A percentile compares a stretch with the other conserved stretches of the same genome.
Conservation (phyloP, 345 rosid genomes). For the Eutrema heterophyllum region DNA sequence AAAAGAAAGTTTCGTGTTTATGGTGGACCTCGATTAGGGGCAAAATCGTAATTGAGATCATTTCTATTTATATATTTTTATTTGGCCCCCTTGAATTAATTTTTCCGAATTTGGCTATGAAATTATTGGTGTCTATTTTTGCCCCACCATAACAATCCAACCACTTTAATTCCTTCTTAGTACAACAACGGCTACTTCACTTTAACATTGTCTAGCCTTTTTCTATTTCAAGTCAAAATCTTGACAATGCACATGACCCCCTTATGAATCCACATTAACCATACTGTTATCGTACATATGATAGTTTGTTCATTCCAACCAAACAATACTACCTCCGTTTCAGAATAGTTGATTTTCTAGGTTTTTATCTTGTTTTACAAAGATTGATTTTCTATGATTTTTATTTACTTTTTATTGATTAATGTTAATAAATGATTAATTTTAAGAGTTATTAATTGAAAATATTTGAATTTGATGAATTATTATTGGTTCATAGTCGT, state of each 20-base stretch:
- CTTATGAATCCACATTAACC: conserved; percentile 12
- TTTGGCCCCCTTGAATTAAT: neutral
- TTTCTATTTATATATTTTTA: neutral
- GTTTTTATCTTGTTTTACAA: too few species aligned
- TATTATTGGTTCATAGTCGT: too few species aligned
- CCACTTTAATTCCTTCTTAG: conserved; percentile 28
- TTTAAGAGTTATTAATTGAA: too few species aligned
- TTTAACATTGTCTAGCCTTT: conserved; percentile 28
- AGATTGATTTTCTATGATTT: too few species aligned
- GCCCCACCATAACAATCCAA: conserved; percentile 31
- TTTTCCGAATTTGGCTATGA: conserved; percentile 16
- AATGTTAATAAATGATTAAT: too few species aligned
- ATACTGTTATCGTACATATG: conserved; percentile 10
- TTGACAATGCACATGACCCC: conserved; percentile 18
- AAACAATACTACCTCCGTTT: too few species aligned
- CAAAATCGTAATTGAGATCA: neutral
- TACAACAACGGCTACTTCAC: conserved; percentile 31
- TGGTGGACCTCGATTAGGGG: conserved; percentile 21
- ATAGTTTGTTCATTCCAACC: neutral
- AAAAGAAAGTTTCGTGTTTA: conserved; percentile 9
- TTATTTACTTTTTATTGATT: too few species aligned
- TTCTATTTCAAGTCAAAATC: conserved; percentile 29
- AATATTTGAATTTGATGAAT: too few species aligned
- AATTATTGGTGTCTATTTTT: conserved; percentile 25
- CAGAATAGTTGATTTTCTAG: too few species aligned